A percentile compares a stretch with the other conserved stretches of the same genome.
phyloP scores from a whole-genome alignment of 2,329 filamentous ascomycete species.

The Aureobasidium subglaciale region DNA sequence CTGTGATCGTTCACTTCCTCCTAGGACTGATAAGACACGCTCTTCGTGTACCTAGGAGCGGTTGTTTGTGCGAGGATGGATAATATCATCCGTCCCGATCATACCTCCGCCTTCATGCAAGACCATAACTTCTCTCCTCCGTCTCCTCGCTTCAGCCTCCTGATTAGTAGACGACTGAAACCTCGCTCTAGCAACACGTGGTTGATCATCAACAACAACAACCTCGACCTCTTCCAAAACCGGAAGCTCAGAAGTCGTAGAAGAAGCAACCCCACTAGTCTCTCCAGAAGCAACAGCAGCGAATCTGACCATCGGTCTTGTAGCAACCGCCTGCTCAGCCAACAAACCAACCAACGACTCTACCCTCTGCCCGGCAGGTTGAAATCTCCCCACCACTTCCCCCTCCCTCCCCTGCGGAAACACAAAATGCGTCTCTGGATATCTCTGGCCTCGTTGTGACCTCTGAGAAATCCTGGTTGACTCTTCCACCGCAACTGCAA shows the following conservation, averaged over 20 bases:
- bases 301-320: background rate
- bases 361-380: slow-evolving; percentile 3
- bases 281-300: background rate
- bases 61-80: slow-evolving; percentile 29
- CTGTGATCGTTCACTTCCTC: background rate
- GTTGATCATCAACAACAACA: slow-evolving; percentile 23
- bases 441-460: too few species aligned
- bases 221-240: slow-evolving; percentile 23
- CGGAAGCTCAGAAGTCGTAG: slow-evolving; percentile 26
- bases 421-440: background rate
- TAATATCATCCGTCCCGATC: slow-evolving; percentile 68
- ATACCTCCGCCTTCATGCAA: slow-evolving; percentile 77
- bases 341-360: slow-evolving; percentile 3
- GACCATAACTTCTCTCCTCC: slow-evolving; percentile 83
- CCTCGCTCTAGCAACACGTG: slow-evolving; percentile 45
- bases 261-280: background rate
- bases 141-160: slow-evolving; percentile 62
- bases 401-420: background rate
- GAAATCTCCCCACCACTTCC: background rate
- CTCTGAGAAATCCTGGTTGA: background rate
- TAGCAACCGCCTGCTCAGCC: background rate
- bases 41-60: too few species aligned
- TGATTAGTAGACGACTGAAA: slow-evolving; percentile 35
- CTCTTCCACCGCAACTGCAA: slow-evolving; percentile 1
- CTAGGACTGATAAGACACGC: background rate